These are phyloP conservation scores for Cylindrodendrum hubeiense DNA, from an alignment of 2,329 filamentous ascomycete genomes.

Conservation along the genomic window DNA sequence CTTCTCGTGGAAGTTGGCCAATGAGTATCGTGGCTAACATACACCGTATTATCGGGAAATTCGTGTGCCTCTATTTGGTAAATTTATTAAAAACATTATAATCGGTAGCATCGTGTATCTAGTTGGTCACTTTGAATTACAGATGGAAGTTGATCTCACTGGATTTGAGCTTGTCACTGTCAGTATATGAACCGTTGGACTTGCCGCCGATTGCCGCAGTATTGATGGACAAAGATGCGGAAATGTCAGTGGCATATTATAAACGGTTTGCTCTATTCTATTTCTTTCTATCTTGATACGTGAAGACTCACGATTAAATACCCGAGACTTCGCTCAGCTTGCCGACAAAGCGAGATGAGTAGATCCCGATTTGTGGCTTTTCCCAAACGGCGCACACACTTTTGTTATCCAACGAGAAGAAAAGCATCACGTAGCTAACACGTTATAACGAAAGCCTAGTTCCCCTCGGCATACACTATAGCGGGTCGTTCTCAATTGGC, in stretches of 20 bases:
- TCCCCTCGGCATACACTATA: no score
- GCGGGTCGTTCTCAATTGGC: neutral
- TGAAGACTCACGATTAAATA: neutral
- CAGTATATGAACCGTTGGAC: constrained; percentile 9
- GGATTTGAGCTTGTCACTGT: constrained; percentile 18
- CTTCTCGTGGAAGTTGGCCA: neutral
- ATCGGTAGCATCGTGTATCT: neutral
- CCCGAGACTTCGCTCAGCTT: constrained; percentile 16
- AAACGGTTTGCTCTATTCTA: neutral
- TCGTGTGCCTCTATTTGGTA: neutral
- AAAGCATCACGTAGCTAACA: neutral
- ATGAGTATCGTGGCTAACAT: neutral
- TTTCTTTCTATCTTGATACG: neutral
- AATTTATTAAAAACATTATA: neutral
- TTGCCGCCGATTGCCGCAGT: constrained; percentile 1
- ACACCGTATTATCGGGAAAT: constrained; percentile 14
- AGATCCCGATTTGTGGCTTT: constrained; percentile 8
- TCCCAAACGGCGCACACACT: neutral
- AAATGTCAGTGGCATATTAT: constrained; percentile 16
- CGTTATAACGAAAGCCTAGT: neutral
- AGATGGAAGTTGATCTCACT: constrained; percentile 16
- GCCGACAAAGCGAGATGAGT: constrained; percentile 3
- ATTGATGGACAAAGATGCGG: constrained; percentile 18
- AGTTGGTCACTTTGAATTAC: constrained; percentile 10
- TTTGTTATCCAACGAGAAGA: neutral